Base-by-base conservation (phyloP, 805 yeast species). In the Kodamaea fukazawae region DNA sequence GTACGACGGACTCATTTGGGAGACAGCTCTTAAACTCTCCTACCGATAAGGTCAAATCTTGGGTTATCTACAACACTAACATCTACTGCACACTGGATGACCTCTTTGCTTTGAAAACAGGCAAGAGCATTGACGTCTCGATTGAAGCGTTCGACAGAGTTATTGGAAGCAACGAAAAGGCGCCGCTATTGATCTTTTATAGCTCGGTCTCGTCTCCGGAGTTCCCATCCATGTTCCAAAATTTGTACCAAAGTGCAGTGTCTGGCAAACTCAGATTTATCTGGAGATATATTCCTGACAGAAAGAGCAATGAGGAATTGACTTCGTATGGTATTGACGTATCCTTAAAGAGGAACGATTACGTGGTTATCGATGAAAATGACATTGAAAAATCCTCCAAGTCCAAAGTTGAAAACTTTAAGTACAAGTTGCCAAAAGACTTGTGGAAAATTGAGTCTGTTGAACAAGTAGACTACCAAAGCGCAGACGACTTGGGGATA, bases 81-180 rank as follows among this genome's bases (percentile, higher is more conserved):
- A 57, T 71, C 2, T 83, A 81, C 53, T 81, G 89, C 50, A 76
- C 82, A 7, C 65, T 81, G 2, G 86, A 78, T 40, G 95, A 84
- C 42, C 73, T 88, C 1, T 93, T 78, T 58, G 95, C 96, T 2
- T 67, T 93, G 41, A 82, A 83, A 56, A 76, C 87, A 0, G 66
- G 67, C 17, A 62, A 65, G n/a, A 50, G 55, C 4, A 38, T 51
- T 2, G 51, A 43, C 4, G 53, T 59, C 1, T 32, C 48, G 4
- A 20, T 63, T 11, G 32, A 63, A 3, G 67, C 78, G 0, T 73
- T 76, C 44, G 97, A 91, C 52, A 69, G 88, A 41, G 64, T 83
- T 0, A 68, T 86, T 34, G 95, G 95, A 0, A 34, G 46, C 2
- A 71, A 75, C 15, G 34, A 36, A 1, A 43, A 53, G 0, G 60